Conservation (phyloP, 495 filamentous ascomycete genomes). For the Daldinia loculata region DNA sequence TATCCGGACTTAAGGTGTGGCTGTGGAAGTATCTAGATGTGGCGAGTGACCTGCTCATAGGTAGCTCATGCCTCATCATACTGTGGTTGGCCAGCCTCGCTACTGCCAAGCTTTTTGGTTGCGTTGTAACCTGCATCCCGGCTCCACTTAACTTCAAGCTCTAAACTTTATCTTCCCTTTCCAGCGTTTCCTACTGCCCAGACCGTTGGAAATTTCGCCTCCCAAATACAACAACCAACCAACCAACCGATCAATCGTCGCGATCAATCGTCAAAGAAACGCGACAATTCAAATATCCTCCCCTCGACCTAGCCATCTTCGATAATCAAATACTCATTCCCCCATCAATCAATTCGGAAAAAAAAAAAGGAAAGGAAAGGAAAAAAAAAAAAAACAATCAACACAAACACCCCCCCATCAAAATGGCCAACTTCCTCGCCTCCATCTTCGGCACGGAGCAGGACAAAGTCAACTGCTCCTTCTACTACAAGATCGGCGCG, state of each 20-base stretch:
- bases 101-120: conserved; percentile 11
- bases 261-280: neutral
- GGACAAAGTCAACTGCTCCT: conserved; percentile 78
- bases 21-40: conserved; percentile 37
- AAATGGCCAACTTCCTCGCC: conserved; percentile 94
- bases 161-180: conserved; percentile 27
- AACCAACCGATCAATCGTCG: neutral
- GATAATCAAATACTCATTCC: no score
- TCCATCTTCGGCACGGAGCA: conserved; percentile 99
- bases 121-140: neutral
- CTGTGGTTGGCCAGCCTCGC: conserved; percentile 28
- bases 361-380: neutral
- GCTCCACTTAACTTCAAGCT: conserved; percentile 25
- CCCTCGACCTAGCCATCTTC: no score
- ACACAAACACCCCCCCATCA: neutral
- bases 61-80: neutral
- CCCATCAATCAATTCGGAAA: neutral
- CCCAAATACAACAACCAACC: conserved; percentile 15
- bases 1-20: conserved; percentile 9
- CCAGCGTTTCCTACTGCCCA: neutral
- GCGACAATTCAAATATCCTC: neutral
- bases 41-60: conserved; percentile 11
- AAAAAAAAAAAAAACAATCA: neutral
- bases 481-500: conserved; percentile 92
- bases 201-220: conserved; percentile 14